phyloP scores from a whole-genome alignment of 2,329 filamentous ascomycete species.

The Curvularia sp. region DNA sequence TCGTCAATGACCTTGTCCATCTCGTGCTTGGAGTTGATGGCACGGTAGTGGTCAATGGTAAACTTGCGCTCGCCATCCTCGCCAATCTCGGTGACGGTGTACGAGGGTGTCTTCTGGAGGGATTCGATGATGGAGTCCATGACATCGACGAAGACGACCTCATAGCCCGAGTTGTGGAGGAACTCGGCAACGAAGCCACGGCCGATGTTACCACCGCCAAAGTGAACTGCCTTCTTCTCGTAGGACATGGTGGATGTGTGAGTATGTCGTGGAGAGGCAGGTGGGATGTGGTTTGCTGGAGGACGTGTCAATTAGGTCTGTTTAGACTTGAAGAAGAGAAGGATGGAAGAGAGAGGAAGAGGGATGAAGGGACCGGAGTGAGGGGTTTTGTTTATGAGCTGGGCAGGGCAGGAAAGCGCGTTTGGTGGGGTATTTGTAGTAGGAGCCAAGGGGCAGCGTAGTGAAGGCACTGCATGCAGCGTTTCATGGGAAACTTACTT shows the following conservation, averaged over 20 bases:
- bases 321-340: constrained; percentile 9
- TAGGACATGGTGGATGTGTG: constrained; percentile 40
- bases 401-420: constrained; percentile 19
- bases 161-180: constrained; percentile 91
- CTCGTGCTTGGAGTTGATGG: constrained; percentile 91
- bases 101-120: constrained; percentile 77
- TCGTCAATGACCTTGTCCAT: constrained; percentile 82
- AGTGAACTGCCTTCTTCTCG: constrained; percentile 60
- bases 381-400: constrained; percentile 11
- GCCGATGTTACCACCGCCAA: constrained; percentile 62
- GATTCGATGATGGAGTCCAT: constrained; percentile 80
- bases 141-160: constrained; percentile 96
- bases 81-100: constrained; percentile 93
- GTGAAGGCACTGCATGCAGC: constrained; percentile 18
- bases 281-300: constrained; percentile 12
- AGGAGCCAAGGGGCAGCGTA: constrained; percentile 27
- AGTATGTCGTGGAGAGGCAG: constrained; percentile 10
- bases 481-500: constrained; percentile 11
- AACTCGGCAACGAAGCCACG: constrained; percentile 64
- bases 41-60: constrained; percentile 92
- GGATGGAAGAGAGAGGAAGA: constrained; percentile 6
- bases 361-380: constrained; percentile 2
- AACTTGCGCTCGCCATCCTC: constrained; percentile 80
- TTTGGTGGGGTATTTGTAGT: constrained; percentile 39
- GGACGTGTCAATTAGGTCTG: constrained; percentile 27